These are phyloP conservation scores for Porphyra umbilicalis DNA, from an alignment of 31 red algal species.

Conservation along the genomic window DNA sequence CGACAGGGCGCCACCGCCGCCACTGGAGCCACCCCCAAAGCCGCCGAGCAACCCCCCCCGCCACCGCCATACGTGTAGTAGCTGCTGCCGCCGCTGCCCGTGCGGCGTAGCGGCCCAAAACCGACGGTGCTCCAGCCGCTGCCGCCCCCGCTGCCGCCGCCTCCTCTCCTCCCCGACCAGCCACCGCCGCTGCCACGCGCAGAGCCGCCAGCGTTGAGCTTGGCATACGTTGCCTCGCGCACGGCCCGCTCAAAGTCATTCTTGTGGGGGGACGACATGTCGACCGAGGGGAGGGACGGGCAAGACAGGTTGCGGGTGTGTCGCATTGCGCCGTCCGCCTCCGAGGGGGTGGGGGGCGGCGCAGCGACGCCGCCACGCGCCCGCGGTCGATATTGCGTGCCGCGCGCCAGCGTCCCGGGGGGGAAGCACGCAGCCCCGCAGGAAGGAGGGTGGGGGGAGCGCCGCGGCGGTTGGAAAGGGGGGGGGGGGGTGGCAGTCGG, in stretches of 20 bases:
- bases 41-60: not conserved
- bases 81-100: not conserved
- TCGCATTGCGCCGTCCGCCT: not conserved
- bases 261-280: not conserved
- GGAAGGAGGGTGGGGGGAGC: too few species aligned
- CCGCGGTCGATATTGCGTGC: not conserved
- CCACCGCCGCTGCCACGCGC: not conserved
- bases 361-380: not conserved
- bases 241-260: not conserved
- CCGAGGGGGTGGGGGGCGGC: not conserved
- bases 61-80: not conserved
- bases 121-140: not conserved
- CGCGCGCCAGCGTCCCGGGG: not conserved
- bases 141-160: not conserved
- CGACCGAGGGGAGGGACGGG: not conserved
- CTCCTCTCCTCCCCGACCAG: not conserved
- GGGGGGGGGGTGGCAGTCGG: too few species aligned
- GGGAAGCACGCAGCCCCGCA: too few species aligned
- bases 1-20: not conserved
- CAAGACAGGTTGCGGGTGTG: not conserved
- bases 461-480: too few species aligned
- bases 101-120: not conserved
- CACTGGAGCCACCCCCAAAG: not conserved
- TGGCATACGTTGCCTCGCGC: not conserved
- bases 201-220: not conserved